Percentiles rank a stretch among this genome's conserved stretches.
Conservation (phyloP, 2,329 filamentous ascomycete species). For the Coniochaeta sp. region DNA sequence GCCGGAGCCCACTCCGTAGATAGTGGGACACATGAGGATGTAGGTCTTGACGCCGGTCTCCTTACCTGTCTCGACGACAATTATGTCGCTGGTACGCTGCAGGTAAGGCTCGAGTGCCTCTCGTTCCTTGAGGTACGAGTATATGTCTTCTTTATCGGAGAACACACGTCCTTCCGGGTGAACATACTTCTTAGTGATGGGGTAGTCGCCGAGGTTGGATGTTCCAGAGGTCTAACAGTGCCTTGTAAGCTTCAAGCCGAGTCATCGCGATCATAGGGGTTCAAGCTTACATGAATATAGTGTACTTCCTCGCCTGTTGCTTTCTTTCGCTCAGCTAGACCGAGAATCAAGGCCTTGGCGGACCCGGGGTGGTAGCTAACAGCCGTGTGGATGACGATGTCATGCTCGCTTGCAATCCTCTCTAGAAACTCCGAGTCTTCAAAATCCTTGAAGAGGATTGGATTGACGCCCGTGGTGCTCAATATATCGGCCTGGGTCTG, state of each 20-base stretch:
- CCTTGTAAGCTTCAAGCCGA: no score
- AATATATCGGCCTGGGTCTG: slow-evolving; percentile 17
- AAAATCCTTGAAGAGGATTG: slow-evolving; percentile 15
- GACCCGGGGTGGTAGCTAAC: slow-evolving; percentile 26
- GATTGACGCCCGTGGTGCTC: slow-evolving; percentile 11
- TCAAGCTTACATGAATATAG: slow-evolving; percentile 27
- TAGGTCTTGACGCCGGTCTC: no score
- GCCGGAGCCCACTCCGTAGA: slow-evolving; percentile 37
- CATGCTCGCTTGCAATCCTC: slow-evolving; percentile 1
- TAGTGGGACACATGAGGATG: slow-evolving; percentile 20
- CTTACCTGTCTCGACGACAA: no score
- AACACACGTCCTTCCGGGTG: slow-evolving; percentile 23
- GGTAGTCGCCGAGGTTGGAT: no score
- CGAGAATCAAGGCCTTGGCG: slow-evolving; percentile 31
- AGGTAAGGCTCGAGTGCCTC: slow-evolving; percentile 27
- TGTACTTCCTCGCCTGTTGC: slow-evolving; percentile 23
- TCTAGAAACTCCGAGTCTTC: slow-evolving; percentile 14
- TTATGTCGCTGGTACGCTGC: slow-evolving; percentile 25
- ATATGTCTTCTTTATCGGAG: slow-evolving; percentile 36
- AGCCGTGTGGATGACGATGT: slow-evolving; percentile 35
- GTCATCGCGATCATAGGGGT: not conserved
- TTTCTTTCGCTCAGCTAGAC: slow-evolving; percentile 29
- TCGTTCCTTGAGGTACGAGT: slow-evolving; percentile 27
- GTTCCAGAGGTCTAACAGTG: no score
- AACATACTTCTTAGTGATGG: slow-evolving; percentile 6